Conservation (phyloP, 2,329 filamentous ascomycete genomes). For the Colletotrichum cuscutae region DNA sequence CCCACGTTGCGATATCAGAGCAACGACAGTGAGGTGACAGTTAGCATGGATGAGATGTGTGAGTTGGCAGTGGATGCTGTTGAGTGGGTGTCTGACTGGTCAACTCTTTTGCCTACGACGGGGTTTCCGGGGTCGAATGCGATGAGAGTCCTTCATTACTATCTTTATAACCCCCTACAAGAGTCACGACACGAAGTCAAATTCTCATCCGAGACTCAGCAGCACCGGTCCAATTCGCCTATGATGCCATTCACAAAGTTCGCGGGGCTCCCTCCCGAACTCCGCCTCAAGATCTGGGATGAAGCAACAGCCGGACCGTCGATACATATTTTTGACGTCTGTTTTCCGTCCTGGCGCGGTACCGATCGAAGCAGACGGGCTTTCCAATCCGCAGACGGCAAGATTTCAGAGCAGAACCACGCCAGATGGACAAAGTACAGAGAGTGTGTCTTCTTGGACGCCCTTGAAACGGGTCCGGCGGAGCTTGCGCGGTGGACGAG, state of each 20-base stretch:
- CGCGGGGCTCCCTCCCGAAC: conserved; percentile 20
- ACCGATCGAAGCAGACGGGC: conserved; percentile 6
- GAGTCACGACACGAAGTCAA: background rate
- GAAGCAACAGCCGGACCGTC: conserved; percentile 34
- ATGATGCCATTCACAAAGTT: conserved; percentile 23
- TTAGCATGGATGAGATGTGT: conserved; percentile 10
- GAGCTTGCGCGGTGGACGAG: conserved; percentile 6
- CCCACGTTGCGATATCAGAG: background rate
- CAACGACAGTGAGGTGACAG: background rate
- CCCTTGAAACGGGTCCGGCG: background rate
- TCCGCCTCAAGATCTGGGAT: conserved; percentile 31
- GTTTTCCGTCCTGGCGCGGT: conserved; percentile 39
- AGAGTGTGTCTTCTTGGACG: conserved; percentile 28
- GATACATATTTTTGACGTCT: conserved; percentile 44
- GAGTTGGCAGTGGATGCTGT: background rate
- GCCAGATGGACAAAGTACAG: conserved; percentile 20
- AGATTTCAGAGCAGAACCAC: background rate
- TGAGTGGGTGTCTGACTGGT: conserved; percentile 1
- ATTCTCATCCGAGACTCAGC: background rate
- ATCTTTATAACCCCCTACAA: background rate
- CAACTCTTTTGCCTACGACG: background rate
- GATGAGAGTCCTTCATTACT: background rate
- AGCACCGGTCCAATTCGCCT: conserved; percentile 41
- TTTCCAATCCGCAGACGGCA: conserved; percentile 2
- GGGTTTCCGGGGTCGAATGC: background rate